Conservation (phyloP, 352 stramenopile genomes). For the Pythium graminicola region DNA sequence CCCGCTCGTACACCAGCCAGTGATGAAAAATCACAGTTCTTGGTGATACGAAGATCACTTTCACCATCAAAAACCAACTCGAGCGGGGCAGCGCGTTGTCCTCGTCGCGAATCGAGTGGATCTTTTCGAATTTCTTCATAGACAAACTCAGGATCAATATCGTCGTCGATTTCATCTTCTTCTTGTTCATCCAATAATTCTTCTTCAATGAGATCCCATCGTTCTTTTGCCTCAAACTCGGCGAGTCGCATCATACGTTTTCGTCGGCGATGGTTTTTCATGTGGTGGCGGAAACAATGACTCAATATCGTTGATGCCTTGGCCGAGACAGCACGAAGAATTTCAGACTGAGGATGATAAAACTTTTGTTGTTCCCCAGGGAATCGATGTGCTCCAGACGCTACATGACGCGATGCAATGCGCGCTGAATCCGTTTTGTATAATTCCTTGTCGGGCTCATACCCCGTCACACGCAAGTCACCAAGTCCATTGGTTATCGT, state of each 20-base stretch:
- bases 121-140: constrained; percentile 22
- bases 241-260: constrained; percentile 10
- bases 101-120: constrained; percentile 17
- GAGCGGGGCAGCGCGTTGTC: neutral
- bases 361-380: constrained; percentile 39
- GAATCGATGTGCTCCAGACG: constrained; percentile 6
- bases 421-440: constrained; percentile 40
- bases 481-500: constrained; percentile 20
- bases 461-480: constrained; percentile 23
- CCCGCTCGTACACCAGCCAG: neutral
- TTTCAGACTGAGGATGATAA: constrained; percentile 34
- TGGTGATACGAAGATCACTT: constrained; percentile 22
- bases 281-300: constrained; percentile 60
- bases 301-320: constrained; percentile 45
- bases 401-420: constrained; percentile 23
- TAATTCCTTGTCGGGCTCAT: constrained; percentile 34
- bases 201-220: constrained; percentile 18
- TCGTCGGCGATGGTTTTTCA: constrained; percentile 39
- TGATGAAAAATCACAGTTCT: constrained; percentile 15
- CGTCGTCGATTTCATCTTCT: constrained; percentile 15
- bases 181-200: constrained; percentile 15
- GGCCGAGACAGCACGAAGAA: constrained; percentile 35
- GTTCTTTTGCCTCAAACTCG: constrained; percentile 5
- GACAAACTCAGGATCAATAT: constrained; percentile 35
- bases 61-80: constrained; percentile 21